Evolutionary conservation across 1,139 yeast genomes (phyloP).

Genomic region (Diutina sp.): DNA sequence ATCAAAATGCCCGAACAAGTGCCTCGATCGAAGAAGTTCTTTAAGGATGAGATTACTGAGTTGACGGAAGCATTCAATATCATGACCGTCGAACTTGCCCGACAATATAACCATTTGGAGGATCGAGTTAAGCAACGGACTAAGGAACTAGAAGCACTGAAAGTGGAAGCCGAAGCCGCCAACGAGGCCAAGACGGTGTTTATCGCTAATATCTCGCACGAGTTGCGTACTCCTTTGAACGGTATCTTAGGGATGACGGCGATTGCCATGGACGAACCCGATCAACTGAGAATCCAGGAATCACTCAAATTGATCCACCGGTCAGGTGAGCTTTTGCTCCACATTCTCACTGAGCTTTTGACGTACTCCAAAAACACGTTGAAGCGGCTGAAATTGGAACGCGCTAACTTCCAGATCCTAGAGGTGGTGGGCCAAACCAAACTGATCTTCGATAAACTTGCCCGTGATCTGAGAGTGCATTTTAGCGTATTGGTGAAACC

Average conservation of each 20-base stretch:
- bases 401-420: conserved; percentile 59
- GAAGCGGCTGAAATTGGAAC: conserved; percentile 73
- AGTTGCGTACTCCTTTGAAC: conserved; percentile 85
- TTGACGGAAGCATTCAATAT: conserved; percentile 80
- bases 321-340: conserved; percentile 77
- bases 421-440: conserved; percentile 76
- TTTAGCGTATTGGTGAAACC: conserved; percentile 48
- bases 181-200: conserved; percentile 91
- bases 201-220: conserved; percentile 93
- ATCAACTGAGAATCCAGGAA: conserved; percentile 42
- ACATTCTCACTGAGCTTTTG: conserved; percentile 75
- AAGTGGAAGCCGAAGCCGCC: conserved; percentile 83
- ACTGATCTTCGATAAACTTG: conserved; percentile 79
- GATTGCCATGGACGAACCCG: conserved; percentile 78
- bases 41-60: conserved; percentile 80
- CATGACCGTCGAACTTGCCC: conserved; percentile 79
- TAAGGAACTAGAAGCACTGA: conserved; percentile 77
- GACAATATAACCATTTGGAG: conserved; percentile 74
- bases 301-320: conserved; percentile 65
- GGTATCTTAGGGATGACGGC: conserved; percentile 96
- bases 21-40: conserved; percentile 41
- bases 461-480: conserved; percentile 63
- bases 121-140: conserved; percentile 86
- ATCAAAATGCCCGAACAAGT: conserved; percentile 12
- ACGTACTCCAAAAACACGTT: conserved; percentile 88